Evolutionary conservation across 2,329 filamentous ascomycete genomes (phyloP), one percentile per base, ranked within the genome.

Genomic region (Apiospora kogelbergensis): DNA sequence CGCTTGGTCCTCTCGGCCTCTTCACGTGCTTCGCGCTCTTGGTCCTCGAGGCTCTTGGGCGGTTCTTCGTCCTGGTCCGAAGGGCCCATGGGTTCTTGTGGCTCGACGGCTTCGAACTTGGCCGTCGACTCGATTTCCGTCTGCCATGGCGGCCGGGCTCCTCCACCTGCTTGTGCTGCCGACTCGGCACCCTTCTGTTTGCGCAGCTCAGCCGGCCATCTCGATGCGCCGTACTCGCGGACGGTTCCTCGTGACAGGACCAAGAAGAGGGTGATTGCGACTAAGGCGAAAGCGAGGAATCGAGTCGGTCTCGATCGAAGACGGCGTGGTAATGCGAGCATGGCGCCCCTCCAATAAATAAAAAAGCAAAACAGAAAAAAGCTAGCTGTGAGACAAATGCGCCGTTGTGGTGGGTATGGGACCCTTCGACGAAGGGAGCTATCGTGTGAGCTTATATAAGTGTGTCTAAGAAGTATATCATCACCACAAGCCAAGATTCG

Each of bases 291-390:
- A 6, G 44, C 44, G 13, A 66, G 44, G 26, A 66, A 53, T n/a
- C 65, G 65, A 44, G 44, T 48, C n/a, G 65, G 65, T 15, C 65
- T 44, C 65, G 65, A 44, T 17, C 42, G 44, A 6, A 66, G 65
- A 40, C 65, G 65, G 17, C 65, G 65, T 22, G 65, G 65, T 13
- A 48, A 6, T 15, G 30, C 53, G 30, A 37, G 26, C 53, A 60
- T 60, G 53, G 53, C 53, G 53, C 26, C 26, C 26, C 44, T 15
- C 30, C 26, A 57, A 33, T 3, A 9, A 30, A 30, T 1, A 9
- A 57, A 33, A 57, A 37, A 37, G 30, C n/a, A 37, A 22, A 37
- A n/a, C 6, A 11, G 20, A 60, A 11, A 11, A 37, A 37, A 37
- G 17, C 7, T 17, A 37, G 53, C 17, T 60, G 30, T 37, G 26